These are phyloP conservation scores for Chloris gayana DNA, from an alignment of 176 grass and related monocot species.

Conservation along the genomic window DNA sequence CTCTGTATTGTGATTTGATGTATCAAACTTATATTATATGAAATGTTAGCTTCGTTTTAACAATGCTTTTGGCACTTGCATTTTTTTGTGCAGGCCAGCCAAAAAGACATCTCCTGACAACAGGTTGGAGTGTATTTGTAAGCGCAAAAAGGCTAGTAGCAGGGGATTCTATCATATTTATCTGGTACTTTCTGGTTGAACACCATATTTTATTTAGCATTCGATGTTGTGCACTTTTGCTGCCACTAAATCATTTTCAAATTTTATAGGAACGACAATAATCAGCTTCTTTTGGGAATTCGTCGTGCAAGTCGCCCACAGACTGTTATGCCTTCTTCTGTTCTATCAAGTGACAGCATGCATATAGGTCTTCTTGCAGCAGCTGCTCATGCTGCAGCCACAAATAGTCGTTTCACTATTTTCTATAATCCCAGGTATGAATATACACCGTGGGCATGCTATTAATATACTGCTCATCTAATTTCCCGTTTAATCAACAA, in stretches of 20 bases:
- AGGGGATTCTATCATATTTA: conserved; percentile 97
- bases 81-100: conserved; percentile 76
- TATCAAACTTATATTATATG: conserved; percentile 2
- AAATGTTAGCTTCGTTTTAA: conserved; percentile 4
- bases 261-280: conserved; percentile 81
- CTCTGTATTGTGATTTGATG: conserved; percentile 14
- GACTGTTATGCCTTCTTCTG: conserved; percentile 90
- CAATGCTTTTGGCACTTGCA: conserved; percentile 20
- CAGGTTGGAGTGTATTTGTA: conserved; percentile 97
- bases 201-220: background rate
- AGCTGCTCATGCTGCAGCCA: conserved; percentile 93
- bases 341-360: conserved; percentile 96
- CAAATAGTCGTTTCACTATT: conserved; percentile 95
- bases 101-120: conserved; percentile 95
- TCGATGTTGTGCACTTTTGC: background rate
- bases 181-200: conserved; percentile 58
- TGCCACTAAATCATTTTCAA: conserved; percentile 16
- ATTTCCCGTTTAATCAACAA: conserved; percentile 29
- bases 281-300: conserved; percentile 90
- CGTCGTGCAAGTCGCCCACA: conserved; percentile 84
- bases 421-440: conserved; percentile 89
- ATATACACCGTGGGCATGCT: background rate
- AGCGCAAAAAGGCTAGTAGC: conserved; percentile 85
- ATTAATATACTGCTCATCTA: background rate
- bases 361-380: conserved; percentile 98